Evolutionary conservation across 352 stramenopile species (phyloP), one percentile per base, ranked within the genome.

Genomic region (Globisporangium irregulare): DNA sequence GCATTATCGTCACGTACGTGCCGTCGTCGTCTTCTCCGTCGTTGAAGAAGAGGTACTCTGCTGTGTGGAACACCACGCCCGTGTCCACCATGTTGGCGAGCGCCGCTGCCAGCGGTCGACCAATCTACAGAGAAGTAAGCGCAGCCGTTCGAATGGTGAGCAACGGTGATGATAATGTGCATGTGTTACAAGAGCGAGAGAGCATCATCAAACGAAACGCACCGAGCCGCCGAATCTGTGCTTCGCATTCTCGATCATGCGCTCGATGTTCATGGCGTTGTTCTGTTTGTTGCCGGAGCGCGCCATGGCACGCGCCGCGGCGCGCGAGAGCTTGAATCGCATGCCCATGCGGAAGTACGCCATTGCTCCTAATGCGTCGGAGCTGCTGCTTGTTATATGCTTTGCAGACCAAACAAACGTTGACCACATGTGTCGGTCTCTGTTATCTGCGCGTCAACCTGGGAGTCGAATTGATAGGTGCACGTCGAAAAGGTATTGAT

Each of bases 1-100:
- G 55, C 27, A 43, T 32, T 15, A 29, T 27, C 24, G 12, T 59
- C 55, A 77, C 84, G 69, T 90, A 92, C 84, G 84, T 92, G 67
- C 84, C 84, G 74, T 92, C 84, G 72, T 92, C 84, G 70, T 92
- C 84, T 72, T 92, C 82, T 41, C 78, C 81, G 72, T 92, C 82
- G 67, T 77, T 68, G 69, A 92, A 92, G 78, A 82, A 92, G 67
- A 92, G 74, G 64, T 84, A 92, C 71, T 88, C 76, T 48, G 81
- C 75, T 67, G 76, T 76, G 70, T 87, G 83, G 68, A 91, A 90
- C 56, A 73, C 72, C 48, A 86, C 62, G 10, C 78, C 74, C 9
- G 80, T 82, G 73, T 91, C 81, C 59, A 91, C 64, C 56, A 75
- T 75, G 27, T 79, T 78, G 6, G 78, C 70, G 43, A 92, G 24